Evolutionary conservation across 2,329 filamentous ascomycete genomes (phyloP), one percentile per base, ranked within the genome.

Genomic region (Penicillium olsonii): DNA sequence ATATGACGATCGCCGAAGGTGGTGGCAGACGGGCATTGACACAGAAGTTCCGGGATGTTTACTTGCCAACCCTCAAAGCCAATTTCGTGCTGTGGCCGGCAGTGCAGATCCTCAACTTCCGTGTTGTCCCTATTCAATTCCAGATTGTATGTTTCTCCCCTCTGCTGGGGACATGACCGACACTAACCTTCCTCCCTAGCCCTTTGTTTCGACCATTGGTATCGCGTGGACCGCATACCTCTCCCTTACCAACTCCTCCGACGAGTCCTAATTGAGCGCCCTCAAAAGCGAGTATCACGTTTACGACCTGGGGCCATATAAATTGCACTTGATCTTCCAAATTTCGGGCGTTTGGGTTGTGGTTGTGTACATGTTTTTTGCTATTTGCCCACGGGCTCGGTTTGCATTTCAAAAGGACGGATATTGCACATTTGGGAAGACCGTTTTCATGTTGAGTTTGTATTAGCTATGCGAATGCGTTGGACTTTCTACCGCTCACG

Each of bases 191-290:
- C 5, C 27, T 29, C 37, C 18, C 37, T 63, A 96, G 92, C 92
- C 92, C 1, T 97, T 99, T 68, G 92, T 96, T 8, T 96, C 92
- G 14, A 95, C 90, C 8, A 75, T 99, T 48, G 92, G 92, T 79
- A 97, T 97, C 63, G 91, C 91, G 27, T 97, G 92, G 94, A 97
- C 94, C 10, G 92, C 92, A 17, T 99, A 96, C 71, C 83, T 99
- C 10, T 96, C 92, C 2, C 81, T 99, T 43, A 89, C 87, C 54
- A 97, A 97, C 74, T 87, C 91, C 5, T 79, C 90, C 2, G 90
- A 95, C 52, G 88, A 92, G 45, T 79, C 77, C 12, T 73, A 71
- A 63, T 48, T 37, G 17, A 43, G 33, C 42, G 27, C 42, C 27
- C 27, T 12, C 12, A 17, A 31, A 22, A 40, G 52, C 48, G 45